phyloP scores from a whole-genome alignment of 2,329 filamentous ascomycete genomes.

The Aspergillus sclerotialis region DNA sequence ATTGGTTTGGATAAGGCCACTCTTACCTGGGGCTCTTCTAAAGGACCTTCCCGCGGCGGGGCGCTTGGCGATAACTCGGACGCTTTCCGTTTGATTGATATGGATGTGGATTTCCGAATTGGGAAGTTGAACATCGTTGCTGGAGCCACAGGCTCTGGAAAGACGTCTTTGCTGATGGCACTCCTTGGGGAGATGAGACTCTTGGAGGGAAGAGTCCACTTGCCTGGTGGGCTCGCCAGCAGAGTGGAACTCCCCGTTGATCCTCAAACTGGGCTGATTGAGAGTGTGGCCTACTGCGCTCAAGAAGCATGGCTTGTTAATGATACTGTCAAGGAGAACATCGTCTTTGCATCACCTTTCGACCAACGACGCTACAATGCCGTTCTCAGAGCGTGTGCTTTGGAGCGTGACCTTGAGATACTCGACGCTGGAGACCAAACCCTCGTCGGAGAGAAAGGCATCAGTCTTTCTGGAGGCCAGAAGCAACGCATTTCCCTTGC shows the following conservation, averaged over 20 bases:
- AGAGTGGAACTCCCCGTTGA: constrained; percentile 78
- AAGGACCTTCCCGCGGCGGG: constrained; percentile 47
- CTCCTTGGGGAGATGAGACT: constrained; percentile 93
- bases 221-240: constrained; percentile 71
- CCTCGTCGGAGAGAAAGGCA: constrained; percentile 92
- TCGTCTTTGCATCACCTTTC: constrained; percentile 75
- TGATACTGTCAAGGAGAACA: constrained; percentile 91
- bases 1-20: constrained; percentile 83
- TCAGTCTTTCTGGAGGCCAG: constrained; percentile 91
- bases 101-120: constrained; percentile 75
- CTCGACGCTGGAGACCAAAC: constrained; percentile 90
- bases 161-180: constrained; percentile 93
- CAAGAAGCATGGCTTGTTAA: constrained; percentile 97
- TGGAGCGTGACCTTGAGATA: constrained; percentile 87
- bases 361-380: constrained; percentile 78
- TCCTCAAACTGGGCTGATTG: constrained; percentile 76
- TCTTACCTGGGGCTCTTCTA: constrained; percentile 74
- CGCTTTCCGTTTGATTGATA: constrained; percentile 73
- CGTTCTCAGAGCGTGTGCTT: constrained; percentile 82
- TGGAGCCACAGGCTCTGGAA: constrained; percentile 88
- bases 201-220: constrained; percentile 69
- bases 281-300: constrained; percentile 92
- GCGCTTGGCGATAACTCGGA: constrained; percentile 59
- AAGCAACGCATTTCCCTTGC: constrained; percentile 96
- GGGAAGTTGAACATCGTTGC: constrained; percentile 88